Conservation (phyloP, 169 alveolate genomes). For the Eimeria tenella region DNA sequence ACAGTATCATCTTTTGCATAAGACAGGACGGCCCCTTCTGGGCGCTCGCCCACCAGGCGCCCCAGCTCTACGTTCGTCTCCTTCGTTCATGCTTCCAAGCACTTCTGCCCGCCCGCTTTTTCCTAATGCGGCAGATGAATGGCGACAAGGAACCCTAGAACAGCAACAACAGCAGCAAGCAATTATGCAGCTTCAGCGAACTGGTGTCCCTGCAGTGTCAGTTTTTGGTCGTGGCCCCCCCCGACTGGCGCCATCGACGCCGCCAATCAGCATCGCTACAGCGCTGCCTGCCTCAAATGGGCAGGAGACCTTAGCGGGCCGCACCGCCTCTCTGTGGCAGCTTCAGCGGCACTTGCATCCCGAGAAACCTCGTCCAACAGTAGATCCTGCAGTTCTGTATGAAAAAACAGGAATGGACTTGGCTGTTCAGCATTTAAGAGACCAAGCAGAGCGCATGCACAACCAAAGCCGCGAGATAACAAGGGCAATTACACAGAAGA, state of each 20-base stretch:
- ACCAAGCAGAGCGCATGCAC: conserved; percentile 72
- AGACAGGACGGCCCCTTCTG: conserved; percentile 66
- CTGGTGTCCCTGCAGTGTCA: background rate
- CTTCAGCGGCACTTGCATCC: conserved; percentile 56
- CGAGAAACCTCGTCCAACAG: conserved; percentile 57
- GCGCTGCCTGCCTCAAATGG: conserved; percentile 6
- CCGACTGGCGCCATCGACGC: background rate
- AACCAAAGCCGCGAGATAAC: conserved; percentile 74
- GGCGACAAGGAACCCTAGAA: conserved; percentile 55
- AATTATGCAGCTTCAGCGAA: conserved; percentile 44
- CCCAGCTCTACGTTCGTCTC: conserved; percentile 27
- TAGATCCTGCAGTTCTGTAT: conserved; percentile 73
- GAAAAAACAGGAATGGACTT: conserved; percentile 74
- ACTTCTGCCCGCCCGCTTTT: conserved; percentile 60
- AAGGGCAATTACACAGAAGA: conserved; percentile 29
- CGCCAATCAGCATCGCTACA: background rate
- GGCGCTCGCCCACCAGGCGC: conserved; percentile 45
- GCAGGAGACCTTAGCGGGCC: conserved; percentile 22
- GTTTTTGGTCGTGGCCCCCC: background rate
- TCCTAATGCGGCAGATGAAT: conserved; percentile 31
- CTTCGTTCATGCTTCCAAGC: conserved; percentile 67
- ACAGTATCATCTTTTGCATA: conserved; percentile 73
- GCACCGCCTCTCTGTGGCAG: conserved; percentile 22
- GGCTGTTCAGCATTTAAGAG: conserved; percentile 69
- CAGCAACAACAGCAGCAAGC: conserved; percentile 64